Percentiles rank a stretch among this genome's conserved stretches.
These are phyloP conservation scores for Pyrenophora seminiperda DNA, from an alignment of 2,329 filamentous ascomycete genomes.

Conservation along the genomic window DNA sequence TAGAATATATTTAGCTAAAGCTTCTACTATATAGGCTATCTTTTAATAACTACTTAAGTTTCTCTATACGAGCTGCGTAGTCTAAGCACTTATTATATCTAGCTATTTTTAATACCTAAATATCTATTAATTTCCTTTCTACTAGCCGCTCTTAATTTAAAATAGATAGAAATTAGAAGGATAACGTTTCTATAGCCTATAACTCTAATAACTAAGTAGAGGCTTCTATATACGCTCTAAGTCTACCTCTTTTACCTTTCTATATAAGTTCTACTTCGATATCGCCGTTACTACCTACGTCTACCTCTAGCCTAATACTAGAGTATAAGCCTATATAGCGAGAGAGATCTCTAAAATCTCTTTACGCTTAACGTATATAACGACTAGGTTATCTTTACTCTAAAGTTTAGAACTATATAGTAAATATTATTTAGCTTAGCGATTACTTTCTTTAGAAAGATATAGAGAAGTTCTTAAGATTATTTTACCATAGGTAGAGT, in stretches of 20 bases:
- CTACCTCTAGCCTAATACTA: background rate
- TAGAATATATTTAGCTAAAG: slow-evolving; percentile 10
- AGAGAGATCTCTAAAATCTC: background rate
- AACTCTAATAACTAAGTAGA: background rate
- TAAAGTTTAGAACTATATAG: slow-evolving; percentile 2
- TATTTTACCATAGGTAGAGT: slow-evolving; percentile 6
- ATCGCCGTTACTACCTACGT: slow-evolving; percentile 1
- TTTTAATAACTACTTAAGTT: slow-evolving; percentile 4
- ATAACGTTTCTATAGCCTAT: background rate
- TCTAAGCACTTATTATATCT: slow-evolving; percentile 2
- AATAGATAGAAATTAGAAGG: background rate
- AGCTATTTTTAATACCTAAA: slow-evolving; percentile 4
- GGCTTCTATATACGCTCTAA: background rate
- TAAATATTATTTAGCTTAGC: slow-evolving; percentile 1
- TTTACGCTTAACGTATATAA: slow-evolving; percentile 3
- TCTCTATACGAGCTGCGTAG: slow-evolving; percentile 2
- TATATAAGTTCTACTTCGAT: slow-evolving; percentile 7
- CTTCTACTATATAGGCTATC: slow-evolving; percentile 14
- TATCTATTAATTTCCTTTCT: slow-evolving; percentile 1
- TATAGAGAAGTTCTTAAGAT: slow-evolving; percentile 2
- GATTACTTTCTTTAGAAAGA: slow-evolving; percentile 3
- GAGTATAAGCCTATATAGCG: slow-evolving; percentile 4
- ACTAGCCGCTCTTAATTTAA: slow-evolving; percentile 1
- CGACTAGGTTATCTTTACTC: slow-evolving; percentile 3
- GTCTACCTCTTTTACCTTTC: background rate